Evolutionary conservation across 108 stramenopile species (phyloP), one percentile per base, ranked within the genome.

Genomic region (Fragilaria radians): DNA sequence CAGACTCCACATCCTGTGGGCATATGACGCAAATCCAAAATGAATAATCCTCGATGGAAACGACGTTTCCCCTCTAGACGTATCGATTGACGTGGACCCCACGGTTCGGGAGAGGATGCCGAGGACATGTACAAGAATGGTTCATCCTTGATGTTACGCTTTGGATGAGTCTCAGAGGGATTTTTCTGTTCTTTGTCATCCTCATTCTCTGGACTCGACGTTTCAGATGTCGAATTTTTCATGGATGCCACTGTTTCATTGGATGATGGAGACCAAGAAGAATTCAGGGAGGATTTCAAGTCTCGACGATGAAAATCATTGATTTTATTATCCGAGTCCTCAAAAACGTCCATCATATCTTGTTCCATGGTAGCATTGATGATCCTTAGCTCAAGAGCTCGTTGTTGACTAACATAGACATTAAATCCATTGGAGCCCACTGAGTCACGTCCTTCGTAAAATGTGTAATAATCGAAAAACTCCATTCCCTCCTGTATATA

Each of bases 1-100:
- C 93, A 94, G 5, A 78, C 74, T 0, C 88, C 93, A 63, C 93
- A 94, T 26, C 93, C 93, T 2, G 81, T 71, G 11, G 93, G 93
- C 80, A 90, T 81, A 62, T 88, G 87, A 1, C 67, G 57, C 0
- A 94, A 72, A 70, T 87, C 81, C 30, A 90, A 56, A 9, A 94
- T 74, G 63, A 94, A 91, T 45, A 94, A 65, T 45, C 89, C 89
- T n/a, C 83, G 67, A 57, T 89, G 73, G 59, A 80, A 91, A 28
- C 86, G 75, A 34, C 69, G 72, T 32, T 73, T 88, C 0, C 89
- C 89, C 59, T 91, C 89, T 50, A 88, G 59, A 21, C 85, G 80
- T 45, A 91, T 65, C 18, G 93, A 94, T 52, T 85, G 67, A 36
- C 87, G 69, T 0, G 87, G 84, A 26, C 85, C 85, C 9, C 59